These are phyloP conservation scores for Glebionis coronaria DNA, from an alignment of 129 eudicot species.

Conservation along the genomic window DNA sequence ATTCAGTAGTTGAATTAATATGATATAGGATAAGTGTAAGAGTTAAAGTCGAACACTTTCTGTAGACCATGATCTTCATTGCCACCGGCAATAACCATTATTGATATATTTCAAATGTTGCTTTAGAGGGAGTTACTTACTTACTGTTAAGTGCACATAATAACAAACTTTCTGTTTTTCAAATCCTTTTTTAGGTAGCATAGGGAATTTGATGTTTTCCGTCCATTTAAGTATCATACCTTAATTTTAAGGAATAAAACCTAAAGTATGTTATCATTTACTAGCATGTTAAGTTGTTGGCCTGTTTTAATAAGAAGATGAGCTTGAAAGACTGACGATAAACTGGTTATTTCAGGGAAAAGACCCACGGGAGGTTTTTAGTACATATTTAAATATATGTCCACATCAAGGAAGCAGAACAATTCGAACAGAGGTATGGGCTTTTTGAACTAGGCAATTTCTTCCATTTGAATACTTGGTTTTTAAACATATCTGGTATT, in stretches of 20 bases:
- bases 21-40: too few relatives aligned
- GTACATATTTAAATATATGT: conserved; percentile 68
- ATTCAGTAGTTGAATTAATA: neutral
- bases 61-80: too few relatives aligned
- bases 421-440: conserved; percentile 85
- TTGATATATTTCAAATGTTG: too few relatives aligned
- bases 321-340: conserved; percentile 2
- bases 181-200: too few relatives aligned
- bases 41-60: too few relatives aligned
- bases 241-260: neutral
- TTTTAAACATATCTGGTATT: too few relatives aligned
- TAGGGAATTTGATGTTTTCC: too few relatives aligned
- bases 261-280: neutral
- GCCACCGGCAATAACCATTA: too few relatives aligned
- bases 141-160: too few relatives aligned
- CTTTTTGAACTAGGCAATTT: neutral
- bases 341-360: conserved; percentile 58
- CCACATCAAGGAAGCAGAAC: conserved; percentile 99
- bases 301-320: neutral
- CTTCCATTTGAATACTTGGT: neutral
- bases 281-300: neutral
- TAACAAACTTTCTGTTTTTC: too few relatives aligned
- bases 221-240: neutral
- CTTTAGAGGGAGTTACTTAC: too few relatives aligned
- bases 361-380: conserved; percentile 60